Base-by-base conservation (phyloP, 345 rosid species). In the Ailanthus altissimus region DNA sequence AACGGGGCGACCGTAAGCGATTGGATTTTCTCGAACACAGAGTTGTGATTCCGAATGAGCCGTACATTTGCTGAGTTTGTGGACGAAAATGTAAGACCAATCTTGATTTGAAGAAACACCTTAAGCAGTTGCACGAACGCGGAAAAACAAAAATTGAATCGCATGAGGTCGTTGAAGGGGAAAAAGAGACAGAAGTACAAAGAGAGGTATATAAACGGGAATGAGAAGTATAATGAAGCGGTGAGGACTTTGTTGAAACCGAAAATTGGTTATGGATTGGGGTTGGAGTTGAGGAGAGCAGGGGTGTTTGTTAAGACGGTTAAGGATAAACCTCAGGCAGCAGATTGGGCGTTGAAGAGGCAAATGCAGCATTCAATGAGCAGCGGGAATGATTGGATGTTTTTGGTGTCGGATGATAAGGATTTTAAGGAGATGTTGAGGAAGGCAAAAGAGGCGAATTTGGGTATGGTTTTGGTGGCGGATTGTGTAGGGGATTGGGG, bases 301-400 rank as follows among this genome's bases (percentile, higher is more conserved):
- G 99, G 98, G 1, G 92, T 95, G 66, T 81, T 74, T 59, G 97
- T 93, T 77, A 95, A 84, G 87, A 92, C 91, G 4, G 98, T 93
- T 74, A 90, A 88, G 84, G 99, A 93, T 80, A 93, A 93, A 84
- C 98, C 99, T 0, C 99, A 95, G 73, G 98, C 98, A 1, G 97
- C 99, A 25, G 98, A 95, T 82, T 95, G 97, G 99, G 96, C 97
- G 6, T 80, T 95, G 89, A 95, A 93, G 89, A 89, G 89, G 79
- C 99, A 95, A 81, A 93, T 95, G 87, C 89, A 87, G 73, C 97
- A 92, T 81, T 93, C 97, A 0, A 90, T 93, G 99, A 93, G 87
- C 13, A 83, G 93, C 67, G 93, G 98, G 53, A 84, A 93, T 62
- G 97, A 95, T 74, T 93, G 97, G 98, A 70, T 95, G 84, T 79